Evolutionary conservation across 441 rosid species (phyloP).

Genomic region (Manihot esculenta): DNA sequence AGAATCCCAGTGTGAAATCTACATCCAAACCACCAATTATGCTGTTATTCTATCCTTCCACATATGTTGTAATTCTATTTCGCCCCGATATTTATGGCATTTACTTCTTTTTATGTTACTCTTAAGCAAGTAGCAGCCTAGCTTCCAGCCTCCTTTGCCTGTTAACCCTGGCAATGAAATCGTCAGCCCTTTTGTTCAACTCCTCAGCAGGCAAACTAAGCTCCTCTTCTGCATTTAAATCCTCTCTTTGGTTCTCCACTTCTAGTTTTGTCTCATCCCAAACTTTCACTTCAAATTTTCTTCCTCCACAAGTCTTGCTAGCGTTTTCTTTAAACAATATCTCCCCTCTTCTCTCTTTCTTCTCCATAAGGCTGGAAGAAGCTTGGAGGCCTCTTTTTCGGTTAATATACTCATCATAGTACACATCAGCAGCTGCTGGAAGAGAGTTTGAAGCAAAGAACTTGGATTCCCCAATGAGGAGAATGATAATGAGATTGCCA

Average conservation of each 20-base stretch:
- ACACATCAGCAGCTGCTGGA: slow-evolving; percentile 22
- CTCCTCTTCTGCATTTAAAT: slow-evolving; percentile 26
- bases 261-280: slow-evolving; percentile 4
- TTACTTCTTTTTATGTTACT: no score
- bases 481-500: slow-evolving; percentile 48
- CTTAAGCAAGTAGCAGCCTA: slow-evolving; percentile 16
- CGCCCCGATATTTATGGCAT: no score
- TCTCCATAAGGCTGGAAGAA: slow-evolving; percentile 15
- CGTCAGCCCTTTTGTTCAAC: slow-evolving; percentile 51
- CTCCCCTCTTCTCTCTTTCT: slow-evolving; percentile 14
- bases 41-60: no score
- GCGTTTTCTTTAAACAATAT: slow-evolving; percentile 15
- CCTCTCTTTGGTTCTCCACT: slow-evolving; percentile 19
- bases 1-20: not conserved
- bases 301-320: slow-evolving; percentile 8
- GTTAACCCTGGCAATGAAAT: slow-evolving; percentile 61
- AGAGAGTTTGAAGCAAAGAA: slow-evolving; percentile 21
- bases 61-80: no score
- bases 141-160: slow-evolving; percentile 53
- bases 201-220: slow-evolving; percentile 45
- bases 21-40: not conserved
- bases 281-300: slow-evolving; percentile 7
- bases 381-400: slow-evolving; percentile 28
- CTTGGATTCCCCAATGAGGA: slow-evolving; percentile 51
- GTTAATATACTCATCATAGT: slow-evolving; percentile 40